Percentiles rank a stretch among this genome's conserved stretches.
Evolutionary conservation across 2,329 filamentous ascomycete species (phyloP).

Genomic region (Botryotinia calthae): DNA sequence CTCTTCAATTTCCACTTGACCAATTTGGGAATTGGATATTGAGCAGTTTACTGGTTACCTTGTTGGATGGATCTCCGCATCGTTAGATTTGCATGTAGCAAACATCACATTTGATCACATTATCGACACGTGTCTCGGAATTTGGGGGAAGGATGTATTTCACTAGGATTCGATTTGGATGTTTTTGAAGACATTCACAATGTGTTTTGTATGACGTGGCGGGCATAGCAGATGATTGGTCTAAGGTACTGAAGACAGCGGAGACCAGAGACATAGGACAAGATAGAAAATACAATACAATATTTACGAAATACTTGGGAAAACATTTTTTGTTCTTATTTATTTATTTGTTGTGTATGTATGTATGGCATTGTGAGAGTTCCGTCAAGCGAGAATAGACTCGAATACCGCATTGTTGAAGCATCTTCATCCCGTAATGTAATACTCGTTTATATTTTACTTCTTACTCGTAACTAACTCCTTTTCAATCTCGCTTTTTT

Average conservation of each 20-base stretch:
- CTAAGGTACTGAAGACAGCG: background rate
- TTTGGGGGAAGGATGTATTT: background rate
- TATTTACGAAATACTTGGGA: background rate
- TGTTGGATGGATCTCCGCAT: background rate
- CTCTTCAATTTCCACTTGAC: background rate
- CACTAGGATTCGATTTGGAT: background rate
- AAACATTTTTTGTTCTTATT: background rate
- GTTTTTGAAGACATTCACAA: background rate
- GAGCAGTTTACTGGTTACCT: background rate
- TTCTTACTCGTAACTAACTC: background rate
- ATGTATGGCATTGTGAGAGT: background rate
- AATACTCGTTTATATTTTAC: background rate
- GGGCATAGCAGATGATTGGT: background rate
- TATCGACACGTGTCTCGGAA: slow-evolving; percentile 8
- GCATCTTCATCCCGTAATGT: background rate
- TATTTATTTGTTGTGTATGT: too few species aligned
- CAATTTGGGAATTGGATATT: background rate
- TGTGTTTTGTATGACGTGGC: slow-evolving; percentile 12
- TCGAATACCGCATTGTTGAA: background rate
- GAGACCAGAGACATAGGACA: background rate
- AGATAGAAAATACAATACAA: background rate
- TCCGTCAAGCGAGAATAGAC: background rate
- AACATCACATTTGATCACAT: background rate
- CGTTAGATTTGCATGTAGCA: background rate
- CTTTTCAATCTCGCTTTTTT: background rate